A percentile compares a stretch with the other conserved stretches of the same genome.
These are phyloP conservation scores for Phytophthora pinifolia DNA, from an alignment of 352 stramenopile species.

Conservation along the genomic window DNA sequence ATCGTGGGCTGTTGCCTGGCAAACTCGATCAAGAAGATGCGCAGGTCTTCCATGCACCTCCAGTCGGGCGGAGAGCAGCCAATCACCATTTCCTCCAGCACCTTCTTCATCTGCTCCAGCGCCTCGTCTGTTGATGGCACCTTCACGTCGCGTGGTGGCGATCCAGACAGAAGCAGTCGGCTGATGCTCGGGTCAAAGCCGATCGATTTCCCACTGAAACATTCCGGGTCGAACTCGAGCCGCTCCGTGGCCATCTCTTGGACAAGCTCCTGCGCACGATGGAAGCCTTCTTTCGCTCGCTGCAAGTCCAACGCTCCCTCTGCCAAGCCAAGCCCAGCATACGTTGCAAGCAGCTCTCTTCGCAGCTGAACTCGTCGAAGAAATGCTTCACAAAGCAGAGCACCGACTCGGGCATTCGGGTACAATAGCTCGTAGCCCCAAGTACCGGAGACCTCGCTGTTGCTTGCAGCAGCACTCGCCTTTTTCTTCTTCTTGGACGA, in stretches of 20 bases:
- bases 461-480: conserved; percentile 1
- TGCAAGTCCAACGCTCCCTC: conserved; percentile 46
- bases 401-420: conserved; percentile 49
- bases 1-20: conserved; percentile 68
- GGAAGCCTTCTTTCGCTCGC: conserved; percentile 41
- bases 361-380: conserved; percentile 61
- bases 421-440: conserved; percentile 45
- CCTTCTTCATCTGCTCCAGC: conserved; percentile 46
- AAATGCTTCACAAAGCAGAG: conserved; percentile 60
- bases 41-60: conserved; percentile 80
- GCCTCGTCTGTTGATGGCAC: conserved; percentile 55
- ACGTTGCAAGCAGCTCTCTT: conserved; percentile 45
- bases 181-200: conserved; percentile 81
- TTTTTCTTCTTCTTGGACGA: conserved; percentile 76
- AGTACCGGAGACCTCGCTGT: conserved; percentile 1
- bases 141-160: conserved; percentile 74
- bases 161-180: conserved; percentile 63
- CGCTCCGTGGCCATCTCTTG: conserved; percentile 48
- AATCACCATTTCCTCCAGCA: conserved; percentile 57
- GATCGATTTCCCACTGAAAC: conserved; percentile 64
- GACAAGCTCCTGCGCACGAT: conserved; percentile 45
- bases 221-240: conserved; percentile 66
- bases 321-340: conserved; percentile 46
- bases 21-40: conserved; percentile 77
- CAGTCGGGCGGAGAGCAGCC: conserved; percentile 62